These are phyloP conservation scores for Ophiostoma quercus DNA, from an alignment of 2,329 filamentous ascomycete species.

Conservation along the genomic window DNA sequence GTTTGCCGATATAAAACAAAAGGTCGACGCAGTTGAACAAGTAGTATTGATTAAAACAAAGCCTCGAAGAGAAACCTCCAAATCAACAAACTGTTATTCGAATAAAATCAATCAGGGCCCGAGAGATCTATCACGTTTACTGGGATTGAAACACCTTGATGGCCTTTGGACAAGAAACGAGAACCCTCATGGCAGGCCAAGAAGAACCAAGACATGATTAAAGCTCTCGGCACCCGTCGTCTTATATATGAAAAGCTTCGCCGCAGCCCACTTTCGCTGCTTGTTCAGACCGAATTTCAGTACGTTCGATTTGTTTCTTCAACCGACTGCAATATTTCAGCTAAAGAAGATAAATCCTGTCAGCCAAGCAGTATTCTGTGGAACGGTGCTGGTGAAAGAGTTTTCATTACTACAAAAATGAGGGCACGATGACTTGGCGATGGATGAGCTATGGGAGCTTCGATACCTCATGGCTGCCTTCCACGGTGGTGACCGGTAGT, in stretches of 20 bases:
- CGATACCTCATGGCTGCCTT: neutral
- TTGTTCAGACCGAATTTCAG: neutral
- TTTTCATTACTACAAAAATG: constrained; percentile 3
- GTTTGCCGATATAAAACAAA: no score
- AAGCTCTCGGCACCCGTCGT: neutral
- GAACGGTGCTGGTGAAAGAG: neutral
- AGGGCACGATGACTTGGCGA: neutral
- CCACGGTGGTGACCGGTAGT: neutral
- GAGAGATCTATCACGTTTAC: neutral
- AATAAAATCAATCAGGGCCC: no score
- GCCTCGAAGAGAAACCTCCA: no score
- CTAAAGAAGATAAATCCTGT: neutral
- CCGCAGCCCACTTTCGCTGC: neutral
- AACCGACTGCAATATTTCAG: neutral
- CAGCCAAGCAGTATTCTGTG: neutral
- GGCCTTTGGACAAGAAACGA: neutral
- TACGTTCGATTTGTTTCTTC: neutral
- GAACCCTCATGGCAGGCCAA: constrained; percentile 9
- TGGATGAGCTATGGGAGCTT: neutral
- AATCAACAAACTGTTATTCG: no score
- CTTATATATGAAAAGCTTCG: neutral
- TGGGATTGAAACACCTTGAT: neutral
- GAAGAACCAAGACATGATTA: neutral
- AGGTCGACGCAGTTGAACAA: no score
- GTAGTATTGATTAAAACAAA: no score